Evolutionary conservation across 106 monocot genomes (phyloP).

Genomic region (Dendrobium catenatum): DNA sequence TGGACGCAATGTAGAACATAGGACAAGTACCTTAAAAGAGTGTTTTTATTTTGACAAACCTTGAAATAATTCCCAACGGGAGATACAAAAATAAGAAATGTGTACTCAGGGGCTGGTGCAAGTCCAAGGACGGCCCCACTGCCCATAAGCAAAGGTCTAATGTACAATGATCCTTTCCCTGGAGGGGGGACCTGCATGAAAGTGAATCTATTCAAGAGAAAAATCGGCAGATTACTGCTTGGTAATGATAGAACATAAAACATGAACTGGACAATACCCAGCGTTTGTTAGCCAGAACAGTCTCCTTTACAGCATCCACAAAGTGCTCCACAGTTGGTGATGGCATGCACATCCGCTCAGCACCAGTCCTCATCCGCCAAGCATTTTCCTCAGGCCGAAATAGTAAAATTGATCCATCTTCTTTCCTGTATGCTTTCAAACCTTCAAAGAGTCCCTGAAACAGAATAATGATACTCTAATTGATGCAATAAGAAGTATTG

Average conservation of each 20-base stretch:
- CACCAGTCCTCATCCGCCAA: slow-evolving; percentile 67
- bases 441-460: slow-evolving; percentile 67
- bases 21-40: not conserved
- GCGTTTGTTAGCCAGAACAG: slow-evolving; percentile 79
- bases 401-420: slow-evolving; percentile 65
- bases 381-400: slow-evolving; percentile 96
- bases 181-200: slow-evolving; percentile 68
- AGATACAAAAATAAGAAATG: slow-evolving; percentile 86
- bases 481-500: not conserved
- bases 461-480: not conserved
- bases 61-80: slow-evolving; percentile 98
- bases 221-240: not conserved
- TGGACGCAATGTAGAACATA: not conserved
- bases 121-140: slow-evolving; percentile 85
- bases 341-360: slow-evolving; percentile 96
- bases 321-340: slow-evolving; percentile 79
- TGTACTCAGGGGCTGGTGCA: slow-evolving; percentile 88
- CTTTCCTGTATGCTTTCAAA: slow-evolving; percentile 63
- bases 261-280: slow-evolving; percentile 46
- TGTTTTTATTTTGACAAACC: slow-evolving; percentile 27
- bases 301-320: slow-evolving; percentile 73
- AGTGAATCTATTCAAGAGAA: not conserved
- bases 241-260: not conserved
- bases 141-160: slow-evolving; percentile 85
- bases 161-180: slow-evolving; percentile 89